phyloP scores from a whole-genome alignment of 805 yeast species.

The Saturnispora diversa region DNA sequence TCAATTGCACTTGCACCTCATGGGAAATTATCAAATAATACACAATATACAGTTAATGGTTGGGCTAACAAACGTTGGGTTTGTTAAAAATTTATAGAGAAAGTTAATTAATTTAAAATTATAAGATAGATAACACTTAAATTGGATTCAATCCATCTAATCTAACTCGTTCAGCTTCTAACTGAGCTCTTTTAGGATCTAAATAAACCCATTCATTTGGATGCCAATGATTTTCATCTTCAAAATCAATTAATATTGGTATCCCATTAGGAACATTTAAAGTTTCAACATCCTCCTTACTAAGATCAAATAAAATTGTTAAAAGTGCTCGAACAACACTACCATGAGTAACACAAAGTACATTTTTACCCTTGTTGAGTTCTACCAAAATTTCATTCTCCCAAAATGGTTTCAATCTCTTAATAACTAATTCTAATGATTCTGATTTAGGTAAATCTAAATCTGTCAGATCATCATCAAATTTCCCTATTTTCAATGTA shows the following conservation, averaged over 20 bases:
- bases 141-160: constrained; percentile 46
- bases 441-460: constrained; percentile 61
- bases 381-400: constrained; percentile 43
- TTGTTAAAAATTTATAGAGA: background rate
- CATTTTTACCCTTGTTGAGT: constrained; percentile 44
- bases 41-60: constrained; percentile 43
- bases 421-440: constrained; percentile 63
- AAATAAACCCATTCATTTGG: constrained; percentile 50
- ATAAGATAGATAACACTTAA: background rate
- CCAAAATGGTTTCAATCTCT: constrained; percentile 56
- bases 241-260: constrained; percentile 57
- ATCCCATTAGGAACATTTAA: constrained; percentile 80
- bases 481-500: constrained; percentile 13
- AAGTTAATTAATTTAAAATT: background rate
- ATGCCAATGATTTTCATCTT: constrained; percentile 32
- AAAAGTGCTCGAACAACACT: constrained; percentile 70
- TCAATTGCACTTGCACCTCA: constrained; percentile 25
- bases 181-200: constrained; percentile 73
- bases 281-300: constrained; percentile 61
- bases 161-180: constrained; percentile 73
- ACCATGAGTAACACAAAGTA: constrained; percentile 73
- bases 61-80: constrained; percentile 44
- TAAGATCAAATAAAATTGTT: constrained; percentile 56
- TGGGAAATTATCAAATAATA: constrained; percentile 22
- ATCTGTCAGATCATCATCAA: constrained; percentile 27